phyloP scores from a whole-genome alignment of 805 yeast genomes.

The Yarrowia keelungensis region DNA sequence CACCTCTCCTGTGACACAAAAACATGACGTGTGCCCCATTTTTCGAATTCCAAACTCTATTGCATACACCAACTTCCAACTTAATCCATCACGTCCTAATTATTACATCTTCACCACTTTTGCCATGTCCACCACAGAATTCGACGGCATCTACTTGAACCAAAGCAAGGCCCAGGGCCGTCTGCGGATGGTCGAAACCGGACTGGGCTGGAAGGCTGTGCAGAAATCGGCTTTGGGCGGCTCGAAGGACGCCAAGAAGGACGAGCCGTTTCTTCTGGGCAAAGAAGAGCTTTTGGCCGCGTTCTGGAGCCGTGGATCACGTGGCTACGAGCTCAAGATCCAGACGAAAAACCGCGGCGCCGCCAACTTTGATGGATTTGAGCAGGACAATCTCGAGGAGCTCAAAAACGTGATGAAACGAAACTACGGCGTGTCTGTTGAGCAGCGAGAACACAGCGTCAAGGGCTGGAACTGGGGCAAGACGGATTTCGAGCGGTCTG shows the following conservation, averaged over 20 bases:
- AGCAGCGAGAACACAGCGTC: slow-evolving; percentile 86
- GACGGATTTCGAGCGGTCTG: slow-evolving; percentile 89
- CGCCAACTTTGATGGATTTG: slow-evolving; percentile 90
- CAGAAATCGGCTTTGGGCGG: slow-evolving; percentile 54
- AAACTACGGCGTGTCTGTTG: slow-evolving; percentile 74
- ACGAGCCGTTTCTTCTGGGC: slow-evolving; percentile 86
- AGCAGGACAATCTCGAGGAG: slow-evolving; percentile 74
- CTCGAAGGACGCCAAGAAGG: slow-evolving; percentile 55
- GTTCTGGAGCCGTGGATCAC: slow-evolving; percentile 91
- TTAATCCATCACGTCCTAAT: too few species aligned
- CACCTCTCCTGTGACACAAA: too few species aligned
- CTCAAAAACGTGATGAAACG: slow-evolving; percentile 84
- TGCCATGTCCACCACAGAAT: slow-evolving; percentile 57
- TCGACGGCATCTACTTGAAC: slow-evolving; percentile 88
- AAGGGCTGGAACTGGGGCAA: slow-evolving; percentile 99
- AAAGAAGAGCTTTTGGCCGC: slow-evolving; percentile 80
- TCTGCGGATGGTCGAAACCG: slow-evolving; percentile 94
- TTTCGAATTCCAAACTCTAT: too few species aligned
- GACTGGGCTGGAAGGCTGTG: slow-evolving; percentile 92
- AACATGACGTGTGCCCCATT: too few species aligned
- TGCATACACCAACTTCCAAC: neutral
- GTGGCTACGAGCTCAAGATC: slow-evolving; percentile 87
- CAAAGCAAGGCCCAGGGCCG: slow-evolving; percentile 85
- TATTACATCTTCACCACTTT: neutral
- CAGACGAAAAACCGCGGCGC: slow-evolving; percentile 90